phyloP scores from a whole-genome alignment of 2,329 filamentous ascomycete genomes.

The Colletotrichum ledebouriae region DNA sequence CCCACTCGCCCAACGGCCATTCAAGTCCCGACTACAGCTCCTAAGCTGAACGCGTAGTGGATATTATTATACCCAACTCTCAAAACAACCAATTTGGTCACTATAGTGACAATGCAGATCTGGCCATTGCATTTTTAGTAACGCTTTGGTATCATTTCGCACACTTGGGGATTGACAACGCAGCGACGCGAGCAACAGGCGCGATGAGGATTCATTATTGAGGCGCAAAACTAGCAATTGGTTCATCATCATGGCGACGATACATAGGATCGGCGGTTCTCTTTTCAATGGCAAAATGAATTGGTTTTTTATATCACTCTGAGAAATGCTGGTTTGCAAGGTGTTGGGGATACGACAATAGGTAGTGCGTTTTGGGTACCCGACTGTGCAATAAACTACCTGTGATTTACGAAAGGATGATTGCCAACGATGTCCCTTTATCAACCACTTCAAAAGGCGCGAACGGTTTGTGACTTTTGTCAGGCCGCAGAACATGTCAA shows the following conservation, averaged over 20 bases:
- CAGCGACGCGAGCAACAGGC: neutral
- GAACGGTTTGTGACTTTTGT: too few species aligned
- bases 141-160: neutral
- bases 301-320: neutral
- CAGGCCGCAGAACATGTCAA: too few species aligned
- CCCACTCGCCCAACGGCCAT: constrained; percentile 49
- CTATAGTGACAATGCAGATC: rapidly evolving
- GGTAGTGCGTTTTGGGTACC: neutral
- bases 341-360: constrained; percentile 16
- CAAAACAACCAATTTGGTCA: too few species aligned
- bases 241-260: neutral
- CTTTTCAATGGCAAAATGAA: too few species aligned
- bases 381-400: neutral
- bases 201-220: neutral
- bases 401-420: neutral
- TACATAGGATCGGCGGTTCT: constrained; percentile 8
- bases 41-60: neutral
- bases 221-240: too few species aligned
- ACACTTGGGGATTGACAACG: neutral
- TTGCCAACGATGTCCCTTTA: too few species aligned
- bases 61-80: too few species aligned
- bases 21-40: constrained; percentile 32
- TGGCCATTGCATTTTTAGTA: neutral
- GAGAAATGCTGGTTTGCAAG: constrained; percentile 6
- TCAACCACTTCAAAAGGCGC: too few species aligned